Evolutionary conservation across 768 basidiomycete genomes (phyloP), one percentile per base, ranked within the genome.

Genomic region (Lactarius evosmus): DNA sequence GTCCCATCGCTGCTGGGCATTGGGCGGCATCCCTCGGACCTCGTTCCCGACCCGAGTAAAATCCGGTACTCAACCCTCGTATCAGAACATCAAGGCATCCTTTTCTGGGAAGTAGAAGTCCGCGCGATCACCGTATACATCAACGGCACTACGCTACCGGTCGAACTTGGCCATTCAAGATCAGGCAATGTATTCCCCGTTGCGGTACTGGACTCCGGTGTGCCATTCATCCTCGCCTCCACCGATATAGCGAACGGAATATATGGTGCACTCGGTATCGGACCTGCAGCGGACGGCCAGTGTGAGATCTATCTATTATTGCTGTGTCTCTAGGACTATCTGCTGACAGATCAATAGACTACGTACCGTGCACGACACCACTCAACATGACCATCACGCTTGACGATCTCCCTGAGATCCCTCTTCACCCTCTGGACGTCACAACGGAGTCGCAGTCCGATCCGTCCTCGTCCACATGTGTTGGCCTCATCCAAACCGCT

Each of bases 401-500:
- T 44, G 83, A 86, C 71, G 76, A 78, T 66, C 83, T 83, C 53
- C 71, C 77, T 0, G 80, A 81, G 50, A 78, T 89, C 29, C 74
- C 88, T 0, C 69, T 92, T 2, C 91, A 93, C 68, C 91, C 90
- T 0, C 84, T 93, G 58, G 89, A 93, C 71, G 76, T 93, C 8
- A 85, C 88, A 5, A 70, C 78, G 0, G 74, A 81, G 56, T 81
- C 86, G 0, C 71, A 74, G 0, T 68, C 74, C 9, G 76, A 79
- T 60, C 78, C 81, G 29, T 69, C 72, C 11, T 75, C 82, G 7
- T 72, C 76, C 7, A 72, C 68, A 67, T 92, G 90, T 75, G 74
- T 82, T 1, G 90, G 90, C 19, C 74, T 89, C 52, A 88, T 92
- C 67, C 89, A 91, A 69, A 71, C 83, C 29, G 80, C 78, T 17